These are phyloP conservation scores for Clitopilus hobsonii DNA, from an alignment of 768 basidiomycete species.

Conservation along the genomic window DNA sequence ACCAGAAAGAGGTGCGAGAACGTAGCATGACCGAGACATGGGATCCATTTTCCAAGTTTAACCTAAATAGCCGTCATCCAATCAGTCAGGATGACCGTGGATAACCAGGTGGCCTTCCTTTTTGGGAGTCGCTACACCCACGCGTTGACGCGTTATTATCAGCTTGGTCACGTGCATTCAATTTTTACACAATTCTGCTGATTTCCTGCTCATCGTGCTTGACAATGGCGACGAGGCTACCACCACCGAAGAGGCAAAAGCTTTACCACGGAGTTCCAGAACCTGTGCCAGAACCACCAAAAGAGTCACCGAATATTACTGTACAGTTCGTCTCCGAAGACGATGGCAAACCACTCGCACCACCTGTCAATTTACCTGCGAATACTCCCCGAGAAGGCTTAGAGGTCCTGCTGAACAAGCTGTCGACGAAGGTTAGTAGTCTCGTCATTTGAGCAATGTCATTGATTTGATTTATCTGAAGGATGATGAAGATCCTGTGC, in stretches of 20 bases:
- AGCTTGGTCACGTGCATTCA: not conserved
- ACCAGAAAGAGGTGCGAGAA: slow-evolving; percentile 21
- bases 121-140: slow-evolving; percentile 10
- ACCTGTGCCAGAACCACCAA: slow-evolving; percentile 46
- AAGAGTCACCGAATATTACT: slow-evolving; percentile 59
- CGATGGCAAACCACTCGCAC: slow-evolving; percentile 76
- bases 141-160: not conserved
- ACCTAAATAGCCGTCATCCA: slow-evolving; percentile 7
- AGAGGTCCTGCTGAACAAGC: slow-evolving; percentile 85
- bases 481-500: slow-evolving; percentile 84
- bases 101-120: slow-evolving; percentile 8
- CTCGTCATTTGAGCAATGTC: not conserved
- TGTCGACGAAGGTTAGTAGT: slow-evolving; percentile 63
- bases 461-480: slow-evolving; percentile 13
- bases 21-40: slow-evolving; percentile 27
- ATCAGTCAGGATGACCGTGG: slow-evolving; percentile 1
- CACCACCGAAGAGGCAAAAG: slow-evolving; percentile 87
- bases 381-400: slow-evolving; percentile 80
- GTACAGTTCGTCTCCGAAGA: slow-evolving; percentile 93
- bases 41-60: slow-evolving; percentile 3
- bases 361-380: slow-evolving; percentile 85
- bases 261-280: slow-evolving; percentile 71
- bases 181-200: not conserved
- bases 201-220: not conserved
- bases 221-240: slow-evolving; percentile 78